phyloP scores from a whole-genome alignment of 805 yeast species.

The Nakazawaea wickerhamii region DNA sequence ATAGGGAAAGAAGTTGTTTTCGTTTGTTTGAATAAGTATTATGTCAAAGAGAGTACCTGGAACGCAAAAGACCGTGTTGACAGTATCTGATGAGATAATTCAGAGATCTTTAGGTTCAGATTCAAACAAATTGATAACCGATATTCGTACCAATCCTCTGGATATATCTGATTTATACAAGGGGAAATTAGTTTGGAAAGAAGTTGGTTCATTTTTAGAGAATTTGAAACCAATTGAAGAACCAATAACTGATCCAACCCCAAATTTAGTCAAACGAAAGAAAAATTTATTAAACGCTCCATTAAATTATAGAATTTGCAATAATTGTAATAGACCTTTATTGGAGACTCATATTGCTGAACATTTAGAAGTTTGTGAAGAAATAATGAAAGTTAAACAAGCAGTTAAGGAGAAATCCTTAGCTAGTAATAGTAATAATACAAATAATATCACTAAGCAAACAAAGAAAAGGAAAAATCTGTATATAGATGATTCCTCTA shows the following conservation, averaged over 20 bases:
- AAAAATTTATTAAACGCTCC: slow-evolving; percentile 33
- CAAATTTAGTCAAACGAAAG: slow-evolving; percentile 10
- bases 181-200: slow-evolving; percentile 25
- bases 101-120: slow-evolving; percentile 13
- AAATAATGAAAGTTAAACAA: slow-evolving; percentile 24
- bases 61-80: slow-evolving; percentile 10
- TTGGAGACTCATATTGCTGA: slow-evolving; percentile 29
- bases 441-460: too few species aligned
- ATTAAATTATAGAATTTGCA: slow-evolving; percentile 41
- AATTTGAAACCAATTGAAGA: slow-evolving; percentile 20
- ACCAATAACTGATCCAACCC: neutral
- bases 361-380: slow-evolving; percentile 36
- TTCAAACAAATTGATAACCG: slow-evolving; percentile 9
- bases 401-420: slow-evolving; percentile 11
- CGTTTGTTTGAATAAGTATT: neutral
- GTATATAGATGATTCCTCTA: slow-evolving; percentile 8
- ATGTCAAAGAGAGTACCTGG: slow-evolving; percentile 15
- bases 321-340: slow-evolving; percentile 41
- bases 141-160: neutral
- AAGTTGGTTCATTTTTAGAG: slow-evolving; percentile 28
- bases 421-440: slow-evolving; percentile 10
- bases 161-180: neutral
- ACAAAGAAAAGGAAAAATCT: slow-evolving; percentile 22
- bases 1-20: too few species aligned
- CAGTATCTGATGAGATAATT: slow-evolving; percentile 12